phyloP scores from a whole-genome alignment of 148 eudicot species.

The Polygonum aviculare region DNA sequence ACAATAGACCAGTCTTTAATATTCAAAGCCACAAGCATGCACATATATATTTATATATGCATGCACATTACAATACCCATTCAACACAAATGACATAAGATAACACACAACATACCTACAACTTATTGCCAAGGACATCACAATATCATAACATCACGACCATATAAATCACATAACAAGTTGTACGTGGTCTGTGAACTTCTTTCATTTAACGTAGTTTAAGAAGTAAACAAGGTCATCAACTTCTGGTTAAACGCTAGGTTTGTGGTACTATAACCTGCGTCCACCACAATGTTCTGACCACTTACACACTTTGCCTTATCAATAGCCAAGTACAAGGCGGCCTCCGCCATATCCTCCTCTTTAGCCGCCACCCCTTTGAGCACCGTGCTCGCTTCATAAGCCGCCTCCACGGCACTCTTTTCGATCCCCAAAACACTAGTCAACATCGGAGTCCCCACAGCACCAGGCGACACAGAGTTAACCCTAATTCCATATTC shows the following conservation, averaged over 20 bases:
- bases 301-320: slow-evolving; percentile 36
- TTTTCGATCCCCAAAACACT: neutral
- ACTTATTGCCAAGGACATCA: no score
- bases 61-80: no score
- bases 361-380: slow-evolving; percentile 18
- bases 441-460: slow-evolving; percentile 16
- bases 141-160: no score
- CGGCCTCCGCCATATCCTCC: slow-evolving; percentile 35
- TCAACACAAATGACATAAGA: no score
- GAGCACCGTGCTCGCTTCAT: slow-evolving; percentile 4
- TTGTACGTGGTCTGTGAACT: neutral
- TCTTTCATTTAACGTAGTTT: neutral
- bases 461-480: slow-evolving; percentile 21
- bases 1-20: no score
- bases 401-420: slow-evolving; percentile 1
- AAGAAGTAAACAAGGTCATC: neutral
- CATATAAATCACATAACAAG: no score
- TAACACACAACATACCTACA: no score
- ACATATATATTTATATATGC: no score
- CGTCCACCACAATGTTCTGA: slow-evolving; percentile 33
- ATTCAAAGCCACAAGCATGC: no score
- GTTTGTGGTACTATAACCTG: slow-evolving; percentile 32
- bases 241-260: neutral
- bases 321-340: slow-evolving; percentile 32
- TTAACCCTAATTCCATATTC: slow-evolving; percentile 35